phyloP scores from a whole-genome alignment of 2,329 filamentous ascomycete genomes.

The Leptodontidium sp. region DNA sequence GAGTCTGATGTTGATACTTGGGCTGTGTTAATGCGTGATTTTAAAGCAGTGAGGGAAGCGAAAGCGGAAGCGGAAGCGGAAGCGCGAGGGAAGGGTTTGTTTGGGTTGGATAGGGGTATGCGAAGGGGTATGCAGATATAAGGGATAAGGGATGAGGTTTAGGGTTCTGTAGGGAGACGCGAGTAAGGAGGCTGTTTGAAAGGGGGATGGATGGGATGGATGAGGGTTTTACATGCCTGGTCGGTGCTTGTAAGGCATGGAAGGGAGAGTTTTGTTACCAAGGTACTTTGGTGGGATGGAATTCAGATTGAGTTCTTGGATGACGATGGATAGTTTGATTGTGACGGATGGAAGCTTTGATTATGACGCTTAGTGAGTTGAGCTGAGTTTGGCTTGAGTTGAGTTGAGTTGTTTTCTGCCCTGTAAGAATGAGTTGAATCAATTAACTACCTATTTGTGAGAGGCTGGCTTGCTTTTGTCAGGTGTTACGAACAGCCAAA shows the following conservation, averaged over 20 bases:
- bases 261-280: neutral
- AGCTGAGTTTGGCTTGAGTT: too few relatives aligned
- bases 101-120: neutral
- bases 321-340: too few relatives aligned
- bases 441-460: too few relatives aligned
- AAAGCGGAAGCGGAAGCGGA: too few relatives aligned
- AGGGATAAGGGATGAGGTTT: neutral
- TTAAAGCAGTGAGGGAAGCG: neutral
- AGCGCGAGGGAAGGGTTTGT: neutral
- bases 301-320: neutral
- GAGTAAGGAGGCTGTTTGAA: slow-evolving; percentile 5
- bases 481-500: neutral
- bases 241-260: neutral
- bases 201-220: neutral
- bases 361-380: neutral
- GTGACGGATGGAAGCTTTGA: neutral
- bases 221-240: neutral
- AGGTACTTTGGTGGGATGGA: neutral
- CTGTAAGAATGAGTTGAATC: too few relatives aligned
- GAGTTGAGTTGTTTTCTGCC: too few relatives aligned
- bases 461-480: neutral
- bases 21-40: too few relatives aligned
- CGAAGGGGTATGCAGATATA: slow-evolving; percentile 6
- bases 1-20: too few relatives aligned
- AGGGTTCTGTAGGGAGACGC: neutral